Evolutionary conservation across 305 asterid species (phyloP).

Genomic region (Plantago coronopus): DNA sequence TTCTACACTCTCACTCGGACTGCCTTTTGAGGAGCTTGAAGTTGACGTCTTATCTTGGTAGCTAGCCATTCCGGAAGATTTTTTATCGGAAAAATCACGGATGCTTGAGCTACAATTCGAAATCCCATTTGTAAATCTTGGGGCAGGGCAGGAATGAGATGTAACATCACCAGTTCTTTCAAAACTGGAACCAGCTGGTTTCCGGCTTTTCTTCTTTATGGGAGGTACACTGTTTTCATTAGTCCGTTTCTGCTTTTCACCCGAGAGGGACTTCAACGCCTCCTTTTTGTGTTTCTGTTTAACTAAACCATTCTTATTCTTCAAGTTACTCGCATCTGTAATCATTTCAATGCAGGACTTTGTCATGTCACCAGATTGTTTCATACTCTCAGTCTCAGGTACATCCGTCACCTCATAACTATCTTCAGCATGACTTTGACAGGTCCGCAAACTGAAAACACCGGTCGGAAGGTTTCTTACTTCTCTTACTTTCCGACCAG

Average conservation of each 20-base stretch:
- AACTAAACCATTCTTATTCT: conserved; percentile 23
- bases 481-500: conserved; percentile 47
- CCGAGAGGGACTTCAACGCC: conserved; percentile 20
- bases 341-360: conserved; percentile 24
- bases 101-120: conserved; percentile 23
- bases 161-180: no score
- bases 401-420: conserved; percentile 35
- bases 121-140: conserved; percentile 31
- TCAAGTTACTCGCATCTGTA: conserved; percentile 16
- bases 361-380: conserved; percentile 19
- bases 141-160: no score
- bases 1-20: conserved; percentile 40
- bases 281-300: conserved; percentile 32
- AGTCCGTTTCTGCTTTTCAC: conserved; percentile 33
- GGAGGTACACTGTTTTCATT: conserved; percentile 26
- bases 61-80: conserved; percentile 23
- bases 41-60: conserved; percentile 43
- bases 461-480: conserved; percentile 47
- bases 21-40: conserved; percentile 43
- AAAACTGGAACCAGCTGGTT: conserved; percentile 26
- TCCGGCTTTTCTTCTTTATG: conserved; percentile 35
- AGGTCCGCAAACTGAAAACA: conserved; percentile 18
- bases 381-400: conserved; percentile 34
- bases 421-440: conserved; percentile 11
- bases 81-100: conserved; percentile 24